Conservation (phyloP, 2,329 filamentous ascomycete genomes). For the Calonectria pseudoturangicola region DNA sequence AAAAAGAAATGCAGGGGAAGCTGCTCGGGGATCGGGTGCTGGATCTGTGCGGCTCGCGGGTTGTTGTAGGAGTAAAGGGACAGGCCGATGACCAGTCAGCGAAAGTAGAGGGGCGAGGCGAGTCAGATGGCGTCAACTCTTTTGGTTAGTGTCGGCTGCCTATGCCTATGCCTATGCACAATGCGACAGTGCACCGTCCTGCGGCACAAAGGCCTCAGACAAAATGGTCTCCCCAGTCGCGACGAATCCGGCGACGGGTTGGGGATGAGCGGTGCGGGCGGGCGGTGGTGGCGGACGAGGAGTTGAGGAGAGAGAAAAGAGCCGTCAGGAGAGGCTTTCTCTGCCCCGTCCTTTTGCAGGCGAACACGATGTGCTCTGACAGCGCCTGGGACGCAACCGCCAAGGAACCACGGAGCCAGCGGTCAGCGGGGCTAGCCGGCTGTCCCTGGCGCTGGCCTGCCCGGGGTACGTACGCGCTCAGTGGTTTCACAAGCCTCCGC, state of each 20-base stretch:
- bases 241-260: constrained; percentile 38
- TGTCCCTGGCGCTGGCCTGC: constrained; percentile 22
- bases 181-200: constrained; percentile 45
- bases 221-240: constrained; percentile 41
- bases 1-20: not conserved
- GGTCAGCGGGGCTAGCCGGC: constrained; percentile 34
- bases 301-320: constrained; percentile 44
- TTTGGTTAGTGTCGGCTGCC: constrained; percentile 38
- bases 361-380: constrained; percentile 52
- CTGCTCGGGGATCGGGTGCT: constrained; percentile 1
- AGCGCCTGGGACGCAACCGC: constrained; percentile 28
- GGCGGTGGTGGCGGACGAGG: constrained; percentile 44
- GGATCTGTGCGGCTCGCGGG: constrained; percentile 26
- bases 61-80: constrained; percentile 33
- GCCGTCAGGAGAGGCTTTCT: constrained; percentile 51
- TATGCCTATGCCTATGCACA: not conserved
- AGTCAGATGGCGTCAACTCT: constrained; percentile 51
- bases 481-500: constrained; percentile 4
- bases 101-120: constrained; percentile 33
- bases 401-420: constrained; percentile 18
- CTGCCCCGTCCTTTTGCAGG: constrained; percentile 34
- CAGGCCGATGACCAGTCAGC: not conserved
- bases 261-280: constrained; percentile 40
- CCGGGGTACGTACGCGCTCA: constrained; percentile 27
- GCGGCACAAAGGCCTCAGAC: constrained; percentile 50